Evolutionary conservation across 2,329 filamentous ascomycete species (phyloP).

Genomic region (Teratosphaeria destructans): DNA sequence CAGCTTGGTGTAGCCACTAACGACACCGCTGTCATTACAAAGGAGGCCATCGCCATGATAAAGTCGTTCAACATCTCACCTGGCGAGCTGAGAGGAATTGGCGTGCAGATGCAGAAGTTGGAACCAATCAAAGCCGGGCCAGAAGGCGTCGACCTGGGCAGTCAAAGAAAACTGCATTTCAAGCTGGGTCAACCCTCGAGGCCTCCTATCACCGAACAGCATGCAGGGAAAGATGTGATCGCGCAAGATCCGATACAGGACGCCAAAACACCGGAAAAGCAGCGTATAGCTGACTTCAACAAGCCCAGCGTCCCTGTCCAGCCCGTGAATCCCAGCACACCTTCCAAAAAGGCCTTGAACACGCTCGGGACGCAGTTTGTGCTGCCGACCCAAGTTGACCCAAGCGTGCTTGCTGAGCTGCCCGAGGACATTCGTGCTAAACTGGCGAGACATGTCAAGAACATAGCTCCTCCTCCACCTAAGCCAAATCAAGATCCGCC

Average conservation of each 20-base stretch:
- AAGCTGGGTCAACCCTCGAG: slow-evolving; percentile 40
- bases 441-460: slow-evolving; percentile 50
- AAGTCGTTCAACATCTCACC: slow-evolving; percentile 74
- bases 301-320: slow-evolving; percentile 28
- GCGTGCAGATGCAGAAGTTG: slow-evolving; percentile 86
- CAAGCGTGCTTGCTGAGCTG: slow-evolving; percentile 69
- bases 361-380: slow-evolving; percentile 84
- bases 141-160: slow-evolving; percentile 52
- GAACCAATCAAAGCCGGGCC: slow-evolving; percentile 59
- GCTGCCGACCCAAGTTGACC: slow-evolving; percentile 73
- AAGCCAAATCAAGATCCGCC: background rate
- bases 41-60: slow-evolving; percentile 76
- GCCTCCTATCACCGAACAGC: slow-evolving; percentile 11
- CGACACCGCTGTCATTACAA: slow-evolving; percentile 57
- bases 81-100: slow-evolving; percentile 84
- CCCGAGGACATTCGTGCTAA: slow-evolving; percentile 72
- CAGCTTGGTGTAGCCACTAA: slow-evolving; percentile 78
- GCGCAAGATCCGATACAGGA: slow-evolving; percentile 36
- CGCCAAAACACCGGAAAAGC: slow-evolving; percentile 28
- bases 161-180: slow-evolving; percentile 71
- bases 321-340: slow-evolving; percentile 28
- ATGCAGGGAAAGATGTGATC: slow-evolving; percentile 8
- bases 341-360: slow-evolving; percentile 60
- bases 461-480: background rate
- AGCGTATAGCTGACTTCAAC: slow-evolving; percentile 17